Evolutionary conservation across 306 rosid species (phyloP), one percentile per base, ranked within the genome.

Genomic region (Castanea crenata): DNA sequence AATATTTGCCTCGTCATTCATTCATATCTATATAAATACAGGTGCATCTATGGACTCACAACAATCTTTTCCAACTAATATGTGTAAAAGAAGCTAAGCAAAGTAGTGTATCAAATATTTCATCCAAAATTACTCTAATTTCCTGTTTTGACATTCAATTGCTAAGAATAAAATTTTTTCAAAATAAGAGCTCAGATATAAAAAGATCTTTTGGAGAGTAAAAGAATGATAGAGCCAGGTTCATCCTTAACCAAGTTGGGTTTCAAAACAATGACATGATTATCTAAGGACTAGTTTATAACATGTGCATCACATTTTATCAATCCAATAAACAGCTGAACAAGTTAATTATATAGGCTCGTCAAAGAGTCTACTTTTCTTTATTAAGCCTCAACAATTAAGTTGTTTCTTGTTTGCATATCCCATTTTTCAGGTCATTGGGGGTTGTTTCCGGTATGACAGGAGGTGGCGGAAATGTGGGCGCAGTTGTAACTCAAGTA

Each of bases 401-500:
- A 58, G 23, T 19, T 34, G 21, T 34, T 74, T 9, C 20, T 52
- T 6, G 73, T 51, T 38, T 56, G 13, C n/a, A 25, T 11, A 64
- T 64, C 11, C 38, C 41, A 23, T 68, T 25, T 20, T 80, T 78
- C 89, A 94, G 99, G 92, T 92, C 95, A 51, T 75, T 92, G 62
- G 97, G 97, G 56, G 91, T 92, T 5, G 85, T 88, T 74, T 89
- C 95, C 7, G 98, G 98, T 19, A 92, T 94, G 98, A 85, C 97
- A 49, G 98, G 99, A 59, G 99, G 95, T 2, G 99, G 99, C 19
- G 99, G 99, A 38, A 95, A 91, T 80, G 90, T 88, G n/a, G 98
- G 98, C 3, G 96, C 95, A 29, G 95, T 92, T 9, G 6, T 95
- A 56, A 92, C 98, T 3, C 97, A 94, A 21, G 16, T 91, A 19